Percentiles rank a stretch among this genome's conserved stretches.
phyloP scores from a whole-genome alignment of 495 filamentous ascomycete genomes.

The Aspergillus hancockii region DNA sequence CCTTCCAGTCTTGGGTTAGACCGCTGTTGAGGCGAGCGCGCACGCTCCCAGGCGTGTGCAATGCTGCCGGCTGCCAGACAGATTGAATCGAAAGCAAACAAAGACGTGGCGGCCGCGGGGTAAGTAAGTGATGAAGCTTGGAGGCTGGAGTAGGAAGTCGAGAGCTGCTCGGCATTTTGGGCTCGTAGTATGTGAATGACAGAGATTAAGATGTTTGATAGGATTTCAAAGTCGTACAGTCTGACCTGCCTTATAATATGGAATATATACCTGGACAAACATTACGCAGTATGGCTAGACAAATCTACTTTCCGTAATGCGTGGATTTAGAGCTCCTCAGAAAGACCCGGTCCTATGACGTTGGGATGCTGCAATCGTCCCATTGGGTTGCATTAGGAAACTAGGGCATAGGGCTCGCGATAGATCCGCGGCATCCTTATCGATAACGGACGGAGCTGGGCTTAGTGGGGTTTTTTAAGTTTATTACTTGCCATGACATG shows the following conservation, averaged over 20 bases:
- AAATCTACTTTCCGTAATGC: neutral
- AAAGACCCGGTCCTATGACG: slow-evolving; percentile 27
- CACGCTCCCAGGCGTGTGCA: slow-evolving; percentile 7
- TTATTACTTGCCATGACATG: too few relatives aligned
- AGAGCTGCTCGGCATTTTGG: slow-evolving; percentile 18
- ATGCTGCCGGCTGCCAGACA: slow-evolving; percentile 16
- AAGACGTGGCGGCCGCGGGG: slow-evolving; percentile 14
- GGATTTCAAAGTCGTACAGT: neutral
- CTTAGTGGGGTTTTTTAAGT: too few relatives aligned
- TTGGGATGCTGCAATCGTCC: slow-evolving; percentile 33
- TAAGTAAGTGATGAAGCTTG: slow-evolving; percentile 10
- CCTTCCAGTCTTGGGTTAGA: slow-evolving; percentile 37
- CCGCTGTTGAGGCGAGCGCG: slow-evolving; percentile 23
- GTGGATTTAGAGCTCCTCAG: neutral
- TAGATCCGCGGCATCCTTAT: slow-evolving; percentile 15
- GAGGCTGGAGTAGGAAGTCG: slow-evolving; percentile 11
- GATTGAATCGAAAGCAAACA: slow-evolving; percentile 21
- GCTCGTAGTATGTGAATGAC: neutral
- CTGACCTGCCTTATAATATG: neutral
- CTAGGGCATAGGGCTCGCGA: slow-evolving; percentile 22
- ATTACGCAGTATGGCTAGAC: neutral
- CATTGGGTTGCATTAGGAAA: neutral
- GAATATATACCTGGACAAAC: neutral
- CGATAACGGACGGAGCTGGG: slow-evolving; percentile 24
- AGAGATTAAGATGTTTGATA: neutral